Evolutionary conservation across 257 asterid species (phyloP).

Genomic region (Solanum ossicruentum): DNA sequence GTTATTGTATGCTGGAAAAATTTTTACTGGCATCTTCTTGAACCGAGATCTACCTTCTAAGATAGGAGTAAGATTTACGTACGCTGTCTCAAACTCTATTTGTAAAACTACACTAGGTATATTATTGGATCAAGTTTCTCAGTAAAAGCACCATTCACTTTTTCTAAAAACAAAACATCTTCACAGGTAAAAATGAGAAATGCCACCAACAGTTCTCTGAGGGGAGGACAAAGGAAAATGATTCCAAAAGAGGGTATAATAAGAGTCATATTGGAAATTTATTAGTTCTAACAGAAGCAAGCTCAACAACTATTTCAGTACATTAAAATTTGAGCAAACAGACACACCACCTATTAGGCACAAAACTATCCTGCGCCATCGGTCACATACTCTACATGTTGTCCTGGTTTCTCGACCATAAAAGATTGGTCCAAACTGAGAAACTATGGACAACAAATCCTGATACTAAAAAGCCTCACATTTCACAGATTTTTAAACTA

Average conservation of each 20-base stretch:
- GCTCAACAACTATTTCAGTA: constrained; percentile 17
- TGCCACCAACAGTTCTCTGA: not conserved
- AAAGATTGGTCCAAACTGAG: constrained; percentile 31
- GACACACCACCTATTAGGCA: constrained; percentile 11
- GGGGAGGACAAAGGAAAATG: not conserved
- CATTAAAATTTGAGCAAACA: constrained; percentile 13
- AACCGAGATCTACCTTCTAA: too few relatives aligned
- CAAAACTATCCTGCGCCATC: constrained; percentile 21
- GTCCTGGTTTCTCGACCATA: constrained; percentile 36
- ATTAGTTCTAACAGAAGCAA: not conserved
- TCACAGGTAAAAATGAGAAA: not conserved
- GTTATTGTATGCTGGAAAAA: too few relatives aligned
- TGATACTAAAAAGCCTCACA: constrained; percentile 26
- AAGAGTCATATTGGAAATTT: not conserved
- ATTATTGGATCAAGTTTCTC: not conserved
- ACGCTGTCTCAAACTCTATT: not conserved
- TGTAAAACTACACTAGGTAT: too few relatives aligned
- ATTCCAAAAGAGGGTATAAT: not conserved
- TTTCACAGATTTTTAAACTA: constrained; percentile 28
- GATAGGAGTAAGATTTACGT: not conserved
- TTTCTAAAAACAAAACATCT: not conserved
- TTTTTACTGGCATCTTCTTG: too few relatives aligned
- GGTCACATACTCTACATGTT: constrained; percentile 26
- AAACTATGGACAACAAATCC: constrained; percentile 21
- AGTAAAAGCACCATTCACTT: not conserved